Conservation (phyloP, 805 yeast species). For the Candida caryicola region DNA sequence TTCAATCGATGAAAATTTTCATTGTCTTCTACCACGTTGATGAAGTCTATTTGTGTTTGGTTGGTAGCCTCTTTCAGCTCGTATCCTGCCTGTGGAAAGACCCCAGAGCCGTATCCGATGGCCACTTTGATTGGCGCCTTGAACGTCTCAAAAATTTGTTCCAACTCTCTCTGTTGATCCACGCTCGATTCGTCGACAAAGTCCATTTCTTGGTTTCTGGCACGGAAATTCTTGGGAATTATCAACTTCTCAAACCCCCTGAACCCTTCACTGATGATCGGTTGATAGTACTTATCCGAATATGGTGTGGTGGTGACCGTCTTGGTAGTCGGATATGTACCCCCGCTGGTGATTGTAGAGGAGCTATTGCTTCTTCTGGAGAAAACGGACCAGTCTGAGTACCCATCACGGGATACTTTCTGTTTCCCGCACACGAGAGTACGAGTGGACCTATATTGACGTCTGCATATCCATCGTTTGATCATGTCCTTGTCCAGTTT, state of each 20-base stretch:
- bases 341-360: too few species aligned
- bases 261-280: constrained; percentile 24
- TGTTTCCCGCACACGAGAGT: too few species aligned
- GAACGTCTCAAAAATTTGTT: constrained; percentile 53
- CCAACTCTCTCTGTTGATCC: constrained; percentile 36
- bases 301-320: constrained; percentile 17
- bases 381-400: too few species aligned
- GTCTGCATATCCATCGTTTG: constrained; percentile 7
- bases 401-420: too few species aligned
- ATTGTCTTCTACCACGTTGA: constrained; percentile 76
- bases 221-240: constrained; percentile 13
- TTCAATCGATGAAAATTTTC: constrained; percentile 75
- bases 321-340: too few species aligned
- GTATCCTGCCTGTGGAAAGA: constrained; percentile 64
- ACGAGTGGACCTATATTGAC: constrained; percentile 9
- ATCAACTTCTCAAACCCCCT: constrained; percentile 21
- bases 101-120: constrained; percentile 95
- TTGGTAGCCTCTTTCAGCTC: constrained; percentile 13
- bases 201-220: constrained; percentile 14
- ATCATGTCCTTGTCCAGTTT: too few species aligned
- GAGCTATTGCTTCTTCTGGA: too few species aligned
- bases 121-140: constrained; percentile 73
- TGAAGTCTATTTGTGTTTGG: constrained; percentile 78
- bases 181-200: constrained; percentile 5
- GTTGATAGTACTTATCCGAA: constrained; percentile 25